A percentile compares a stretch with the other conserved stretches of the same genome.
Evolutionary conservation across 2,329 filamentous ascomycete genomes (phyloP).

Genomic region (Pseudopithomyces chartarum): DNA sequence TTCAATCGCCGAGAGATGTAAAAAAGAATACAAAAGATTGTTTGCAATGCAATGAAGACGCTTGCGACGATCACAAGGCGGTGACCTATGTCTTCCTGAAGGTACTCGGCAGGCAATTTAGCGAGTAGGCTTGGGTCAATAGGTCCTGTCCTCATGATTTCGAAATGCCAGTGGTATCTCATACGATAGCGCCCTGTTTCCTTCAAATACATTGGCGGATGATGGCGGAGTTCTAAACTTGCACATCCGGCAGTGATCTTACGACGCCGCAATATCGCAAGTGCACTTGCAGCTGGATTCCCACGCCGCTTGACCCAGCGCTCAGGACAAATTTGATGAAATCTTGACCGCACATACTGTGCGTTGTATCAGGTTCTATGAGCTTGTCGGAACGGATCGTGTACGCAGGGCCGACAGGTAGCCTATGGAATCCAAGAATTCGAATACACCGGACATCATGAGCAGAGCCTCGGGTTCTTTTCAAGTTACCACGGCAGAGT

Average conservation of each 20-base stretch:
- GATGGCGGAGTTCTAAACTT: background rate
- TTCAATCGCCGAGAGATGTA: slow-evolving; percentile 2
- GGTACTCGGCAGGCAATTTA: background rate
- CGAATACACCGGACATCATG: background rate
- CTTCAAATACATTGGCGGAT: background rate
- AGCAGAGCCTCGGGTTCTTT: background rate
- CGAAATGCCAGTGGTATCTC: background rate
- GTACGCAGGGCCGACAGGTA: background rate
- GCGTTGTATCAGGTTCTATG: background rate
- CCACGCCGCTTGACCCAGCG: background rate
- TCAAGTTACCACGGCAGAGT: background rate
- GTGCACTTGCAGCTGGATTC: background rate
- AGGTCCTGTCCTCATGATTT: background rate
- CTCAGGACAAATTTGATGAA: background rate
- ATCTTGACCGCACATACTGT: background rate
- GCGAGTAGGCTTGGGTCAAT: background rate
- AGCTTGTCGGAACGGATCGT: background rate
- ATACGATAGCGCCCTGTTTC: background rate
- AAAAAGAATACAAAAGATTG: slow-evolving; percentile 6
- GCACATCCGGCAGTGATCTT: background rate
- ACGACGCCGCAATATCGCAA: background rate
- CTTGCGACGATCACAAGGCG: background rate
- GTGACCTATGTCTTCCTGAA: background rate
- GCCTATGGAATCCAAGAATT: background rate
- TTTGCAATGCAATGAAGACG: slow-evolving; percentile 3